Conservation (phyloP, 2,329 filamentous ascomycete species). For the Aspergillus sergii region DNA sequence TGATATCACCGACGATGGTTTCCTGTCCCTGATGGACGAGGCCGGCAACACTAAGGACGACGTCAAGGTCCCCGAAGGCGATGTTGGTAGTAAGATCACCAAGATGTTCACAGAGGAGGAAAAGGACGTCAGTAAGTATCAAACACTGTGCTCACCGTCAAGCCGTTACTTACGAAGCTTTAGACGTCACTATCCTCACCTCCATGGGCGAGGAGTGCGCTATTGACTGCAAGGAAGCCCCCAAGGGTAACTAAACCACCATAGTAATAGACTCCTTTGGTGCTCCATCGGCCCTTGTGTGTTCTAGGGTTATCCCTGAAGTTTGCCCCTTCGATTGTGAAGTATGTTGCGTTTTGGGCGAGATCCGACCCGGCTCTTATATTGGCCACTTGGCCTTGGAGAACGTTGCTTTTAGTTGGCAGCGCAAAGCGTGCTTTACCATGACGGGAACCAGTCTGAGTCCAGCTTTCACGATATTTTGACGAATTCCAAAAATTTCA, state of each 20-base stretch:
- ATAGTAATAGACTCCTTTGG: conserved; percentile 25
- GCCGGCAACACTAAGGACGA: conserved; percentile 90
- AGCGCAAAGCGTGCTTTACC: conserved; percentile 34
- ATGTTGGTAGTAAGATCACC: conserved; percentile 83
- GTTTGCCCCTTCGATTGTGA: conserved; percentile 32
- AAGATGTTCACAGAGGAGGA: conserved; percentile 78
- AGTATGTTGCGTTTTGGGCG: conserved; percentile 30
- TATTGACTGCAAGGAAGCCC: conserved; percentile 94
- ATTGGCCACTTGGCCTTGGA: conserved; percentile 34
- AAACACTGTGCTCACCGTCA: no score
- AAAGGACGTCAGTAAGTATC: conserved; percentile 86
- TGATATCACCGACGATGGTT: conserved; percentile 90
- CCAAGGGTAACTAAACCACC: conserved; percentile 32
- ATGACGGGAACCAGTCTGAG: conserved; percentile 34
- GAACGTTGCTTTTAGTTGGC: conserved; percentile 37
- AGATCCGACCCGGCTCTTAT: conserved; percentile 26
- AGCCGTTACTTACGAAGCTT: neutral
- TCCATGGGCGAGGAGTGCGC: conserved; percentile 94
- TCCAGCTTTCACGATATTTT: conserved; percentile 42
- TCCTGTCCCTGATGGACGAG: conserved; percentile 90
- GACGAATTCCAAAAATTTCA: conserved; percentile 30
- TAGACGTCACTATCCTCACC: conserved; percentile 88
- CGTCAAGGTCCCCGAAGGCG: conserved; percentile 87
- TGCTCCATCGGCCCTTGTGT: conserved; percentile 35
- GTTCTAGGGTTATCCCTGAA: conserved; percentile 29